Evolutionary conservation across 495 filamentous ascomycete species (phyloP), one percentile per base, ranked within the genome.

Genomic region (Talaromyces ruber): DNA sequence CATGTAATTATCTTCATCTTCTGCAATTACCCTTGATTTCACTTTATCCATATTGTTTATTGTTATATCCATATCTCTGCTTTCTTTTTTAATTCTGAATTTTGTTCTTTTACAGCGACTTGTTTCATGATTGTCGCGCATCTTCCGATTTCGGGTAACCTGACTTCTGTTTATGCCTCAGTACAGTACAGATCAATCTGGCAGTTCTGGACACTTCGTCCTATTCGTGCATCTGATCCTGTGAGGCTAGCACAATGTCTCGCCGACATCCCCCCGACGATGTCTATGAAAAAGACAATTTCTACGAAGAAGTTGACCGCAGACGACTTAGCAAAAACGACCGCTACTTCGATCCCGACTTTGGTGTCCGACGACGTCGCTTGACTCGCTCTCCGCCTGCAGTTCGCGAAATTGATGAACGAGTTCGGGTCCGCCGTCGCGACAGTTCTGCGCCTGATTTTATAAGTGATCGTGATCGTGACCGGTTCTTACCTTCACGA

Each of bases 251-350:
- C 58, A 65, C 60, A 39, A 79, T 79, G 76, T 68, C 74, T 51
- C 74, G 76, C 58, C 74, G 71, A 58, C 37, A 62, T 24, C 71
- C 67, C 9, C 66, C 64, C 12, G 65, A 64, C 52, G 74, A 72
- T 1, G 71, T 74, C 55, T 70, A 71, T 58, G 73, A 74, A 14
- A 60, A 67, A 12, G 66, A 68, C 3, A 57, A 66, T 1, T 71
- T 69, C 37, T 70, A 72, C 28, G 52, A 63, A 55, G 54, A 57
- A 34, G 28, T 57, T 4, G 54, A 57, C 12, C 54, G 54, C 5
- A 21, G 53, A 37, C 59, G 66, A 29, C 62, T 62, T 16, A 60
- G 45, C 43, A 67, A 63, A 56, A 63, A 65, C 21, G 53, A 60
- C 12, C 45, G 54, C 16, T 32, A 60, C 9, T 32, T 62, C 14